These are phyloP conservation scores for Leccinellum luteum DNA, from an alignment of 768 basidiomycete species.

Conservation along the genomic window DNA sequence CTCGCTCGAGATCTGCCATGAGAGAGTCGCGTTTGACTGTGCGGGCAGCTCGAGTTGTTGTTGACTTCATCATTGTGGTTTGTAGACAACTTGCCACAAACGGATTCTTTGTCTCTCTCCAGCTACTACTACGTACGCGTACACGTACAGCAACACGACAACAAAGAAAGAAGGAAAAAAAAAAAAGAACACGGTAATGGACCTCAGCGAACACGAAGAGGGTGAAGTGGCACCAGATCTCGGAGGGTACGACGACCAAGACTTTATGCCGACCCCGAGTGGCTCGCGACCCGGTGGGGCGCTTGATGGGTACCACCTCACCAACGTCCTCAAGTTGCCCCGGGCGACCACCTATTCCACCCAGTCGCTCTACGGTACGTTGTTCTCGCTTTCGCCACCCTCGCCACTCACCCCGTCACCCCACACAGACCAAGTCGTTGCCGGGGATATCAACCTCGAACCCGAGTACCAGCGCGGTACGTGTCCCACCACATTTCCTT, in stretches of 20 bases:
- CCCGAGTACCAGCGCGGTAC: slow-evolving; percentile 78
- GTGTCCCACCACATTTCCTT: slow-evolving; percentile 2
- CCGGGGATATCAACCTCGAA: slow-evolving; percentile 64
- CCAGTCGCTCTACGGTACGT: slow-evolving; percentile 53
- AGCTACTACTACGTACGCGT: too few relatives aligned
- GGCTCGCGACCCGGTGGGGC: slow-evolving; percentile 1
- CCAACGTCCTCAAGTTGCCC: slow-evolving; percentile 51
- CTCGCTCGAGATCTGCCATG: slow-evolving; percentile 66
- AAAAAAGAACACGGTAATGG: not conserved
- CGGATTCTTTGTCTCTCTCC: too few relatives aligned
- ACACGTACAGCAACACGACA: too few relatives aligned
- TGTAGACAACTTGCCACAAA: too few relatives aligned
- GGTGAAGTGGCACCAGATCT: slow-evolving; percentile 6
- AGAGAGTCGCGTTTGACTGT: slow-evolving; percentile 58
- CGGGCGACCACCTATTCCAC: slow-evolving; percentile 64
- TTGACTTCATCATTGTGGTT: not conserved
- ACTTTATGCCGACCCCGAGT: not conserved
- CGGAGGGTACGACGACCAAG: slow-evolving; percentile 14
- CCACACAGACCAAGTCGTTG: slow-evolving; percentile 57
- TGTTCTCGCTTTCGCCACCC: rapidly evolving
- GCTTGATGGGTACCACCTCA: slow-evolving; percentile 26
- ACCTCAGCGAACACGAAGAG: slow-evolving; percentile 23
- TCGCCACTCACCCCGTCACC: not conserved
- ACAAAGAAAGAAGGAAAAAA: too few relatives aligned
- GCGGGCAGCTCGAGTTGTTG: not conserved